phyloP scores from a whole-genome alignment of 345 rosid species.

The Theobroma cacao region DNA sequence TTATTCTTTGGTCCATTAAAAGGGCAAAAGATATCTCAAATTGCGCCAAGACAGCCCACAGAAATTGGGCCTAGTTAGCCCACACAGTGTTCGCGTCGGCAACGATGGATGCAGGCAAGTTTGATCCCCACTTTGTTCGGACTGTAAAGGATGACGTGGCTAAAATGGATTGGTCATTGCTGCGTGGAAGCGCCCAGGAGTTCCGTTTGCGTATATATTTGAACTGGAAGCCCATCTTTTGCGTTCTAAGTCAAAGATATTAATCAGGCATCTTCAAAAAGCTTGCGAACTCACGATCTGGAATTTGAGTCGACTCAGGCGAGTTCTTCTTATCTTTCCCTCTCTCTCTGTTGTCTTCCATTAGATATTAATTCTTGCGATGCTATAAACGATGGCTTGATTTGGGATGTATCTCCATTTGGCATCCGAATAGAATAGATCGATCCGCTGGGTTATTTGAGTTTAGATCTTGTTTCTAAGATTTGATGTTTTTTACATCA shows the following conservation, averaged over 20 bases:
- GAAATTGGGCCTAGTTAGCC: background rate
- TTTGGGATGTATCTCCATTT: background rate
- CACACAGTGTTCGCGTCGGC: background rate
- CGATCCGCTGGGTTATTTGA: background rate
- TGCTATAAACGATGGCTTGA: background rate
- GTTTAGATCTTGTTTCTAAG: background rate
- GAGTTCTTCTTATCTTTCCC: background rate
- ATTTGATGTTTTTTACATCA: background rate
- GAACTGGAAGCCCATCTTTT: background rate
- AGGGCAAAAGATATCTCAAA: background rate
- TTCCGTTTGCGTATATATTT: background rate
- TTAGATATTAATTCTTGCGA: background rate
- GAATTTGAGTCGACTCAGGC: background rate
- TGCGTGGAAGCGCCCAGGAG: background rate
- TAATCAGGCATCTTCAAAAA: background rate
- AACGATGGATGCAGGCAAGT: background rate
- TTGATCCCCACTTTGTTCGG: background rate
- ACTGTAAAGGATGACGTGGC: background rate
- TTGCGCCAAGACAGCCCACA: background rate
- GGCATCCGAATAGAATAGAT: background rate
- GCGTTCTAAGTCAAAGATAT: background rate
- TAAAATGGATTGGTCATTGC: background rate
- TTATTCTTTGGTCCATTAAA: too few relatives aligned
- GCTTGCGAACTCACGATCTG: background rate
- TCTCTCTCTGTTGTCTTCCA: background rate